phyloP scores from a whole-genome alignment of 768 basidiomycete genomes.

The Hydnomerulius pinastri region DNA sequence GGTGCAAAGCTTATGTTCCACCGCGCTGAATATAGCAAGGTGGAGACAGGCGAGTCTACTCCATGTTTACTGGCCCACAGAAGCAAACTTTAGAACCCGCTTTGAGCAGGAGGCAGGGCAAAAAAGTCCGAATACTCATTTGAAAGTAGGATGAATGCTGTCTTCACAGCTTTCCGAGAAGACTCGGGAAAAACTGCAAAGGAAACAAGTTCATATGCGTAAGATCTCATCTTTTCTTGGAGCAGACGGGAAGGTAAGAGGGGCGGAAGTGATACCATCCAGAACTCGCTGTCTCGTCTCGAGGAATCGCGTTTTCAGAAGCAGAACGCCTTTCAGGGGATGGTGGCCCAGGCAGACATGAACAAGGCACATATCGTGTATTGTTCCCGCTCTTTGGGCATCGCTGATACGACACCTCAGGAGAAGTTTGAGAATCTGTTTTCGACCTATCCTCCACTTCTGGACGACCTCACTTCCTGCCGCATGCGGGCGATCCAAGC shows the following conservation, averaged over 20 bases:
- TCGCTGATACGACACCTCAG: slow-evolving; percentile 15
- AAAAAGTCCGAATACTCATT: slow-evolving; percentile 21
- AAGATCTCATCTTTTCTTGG: slow-evolving; percentile 9
- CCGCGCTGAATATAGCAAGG: background rate
- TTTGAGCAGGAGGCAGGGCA: background rate
- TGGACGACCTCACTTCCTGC: slow-evolving; percentile 35
- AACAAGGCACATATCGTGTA: slow-evolving; percentile 17
- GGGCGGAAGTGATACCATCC: slow-evolving; percentile 19
- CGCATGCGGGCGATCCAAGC: slow-evolving; percentile 33
- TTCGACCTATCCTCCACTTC: slow-evolving; percentile 23
- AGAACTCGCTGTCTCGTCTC: slow-evolving; percentile 20
- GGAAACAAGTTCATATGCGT: slow-evolving; percentile 33
- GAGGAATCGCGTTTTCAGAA: slow-evolving; percentile 22
- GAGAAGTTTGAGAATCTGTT: slow-evolving; percentile 23
- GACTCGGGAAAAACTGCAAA: slow-evolving; percentile 9
- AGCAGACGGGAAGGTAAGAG: background rate
- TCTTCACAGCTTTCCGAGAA: slow-evolving; percentile 17
- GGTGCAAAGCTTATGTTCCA: background rate
- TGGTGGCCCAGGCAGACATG: slow-evolving; percentile 8
- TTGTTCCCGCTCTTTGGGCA: background rate
- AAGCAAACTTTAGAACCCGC: background rate
- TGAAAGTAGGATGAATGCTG: slow-evolving; percentile 17
- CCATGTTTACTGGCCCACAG: background rate
- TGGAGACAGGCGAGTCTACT: slow-evolving; percentile 14
- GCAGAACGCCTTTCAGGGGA: slow-evolving; percentile 4